Conservation (phyloP, 148 eudicot species). For the Diospyros lotus region DNA sequence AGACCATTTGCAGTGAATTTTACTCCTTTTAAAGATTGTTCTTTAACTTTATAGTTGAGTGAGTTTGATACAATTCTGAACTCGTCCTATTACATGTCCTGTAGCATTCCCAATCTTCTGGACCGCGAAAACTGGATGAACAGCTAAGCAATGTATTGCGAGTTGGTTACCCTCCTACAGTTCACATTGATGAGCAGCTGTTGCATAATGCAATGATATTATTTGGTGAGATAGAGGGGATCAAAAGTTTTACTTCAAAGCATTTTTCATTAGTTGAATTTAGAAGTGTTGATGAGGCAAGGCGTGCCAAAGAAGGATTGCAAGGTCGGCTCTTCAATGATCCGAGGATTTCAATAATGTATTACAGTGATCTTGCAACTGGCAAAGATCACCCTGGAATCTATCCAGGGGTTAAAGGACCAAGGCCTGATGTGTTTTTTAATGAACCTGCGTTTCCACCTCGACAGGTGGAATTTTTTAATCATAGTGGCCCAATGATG, state of each 20-base stretch:
- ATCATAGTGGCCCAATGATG: slow-evolving; percentile 28
- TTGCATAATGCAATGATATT: slow-evolving; percentile 85
- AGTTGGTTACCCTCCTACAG: slow-evolving; percentile 71
- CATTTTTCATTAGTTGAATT: slow-evolving; percentile 73
- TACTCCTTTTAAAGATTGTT: slow-evolving; percentile 3
- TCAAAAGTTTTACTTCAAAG: slow-evolving; percentile 49
- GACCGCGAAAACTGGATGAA: slow-evolving; percentile 39
- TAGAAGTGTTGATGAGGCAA: slow-evolving; percentile 88
- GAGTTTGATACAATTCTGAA: slow-evolving; percentile 4
- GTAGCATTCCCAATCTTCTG: slow-evolving; percentile 53
- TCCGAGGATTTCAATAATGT: slow-evolving; percentile 70
- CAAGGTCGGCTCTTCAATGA: slow-evolving; percentile 81
- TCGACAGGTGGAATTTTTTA: slow-evolving; percentile 37
- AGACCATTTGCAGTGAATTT: not conserved
- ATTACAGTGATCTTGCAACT: slow-evolving; percentile 49
- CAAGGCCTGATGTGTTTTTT: slow-evolving; percentile 36
- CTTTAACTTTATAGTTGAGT: not conserved
- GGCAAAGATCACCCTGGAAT: slow-evolving; percentile 39
- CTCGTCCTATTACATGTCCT: slow-evolving; percentile 9
- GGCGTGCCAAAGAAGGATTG: slow-evolving; percentile 79
- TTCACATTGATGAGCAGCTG: slow-evolving; percentile 69
- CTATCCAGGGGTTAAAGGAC: slow-evolving; percentile 47
- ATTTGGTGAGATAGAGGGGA: slow-evolving; percentile 78
- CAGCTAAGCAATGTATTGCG: slow-evolving; percentile 63
- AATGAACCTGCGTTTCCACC: slow-evolving; percentile 43